Base-by-base conservation (phyloP, 352 stramenopile species). In the Saprolegnia parasitica region DNA sequence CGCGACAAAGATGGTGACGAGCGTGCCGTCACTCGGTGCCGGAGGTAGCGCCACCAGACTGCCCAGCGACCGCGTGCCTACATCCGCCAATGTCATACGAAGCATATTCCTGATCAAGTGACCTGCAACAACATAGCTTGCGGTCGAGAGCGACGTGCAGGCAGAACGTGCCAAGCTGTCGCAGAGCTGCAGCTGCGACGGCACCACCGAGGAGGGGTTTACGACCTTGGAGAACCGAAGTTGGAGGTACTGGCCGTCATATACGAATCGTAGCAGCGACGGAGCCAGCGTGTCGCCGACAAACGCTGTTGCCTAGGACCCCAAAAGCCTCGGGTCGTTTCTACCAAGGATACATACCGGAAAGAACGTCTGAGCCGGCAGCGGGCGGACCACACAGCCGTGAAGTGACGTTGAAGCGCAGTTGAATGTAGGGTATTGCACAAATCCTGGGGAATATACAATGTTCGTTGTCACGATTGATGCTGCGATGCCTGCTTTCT, bases 161-260 rank as follows among this genome's bases (percentile, higher is more conserved):
- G 85, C 72, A 0, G 76, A 71, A 9, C 65, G 76, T 0, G 35
- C 63, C 1, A 68, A 52, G 5, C 77, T 79, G 24, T 90, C 78
- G 0, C 81, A 79, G 40, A 93, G 74, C 4, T 70, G 61, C 0
- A 93, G 45, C 0, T 73, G 63, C 8, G 1, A 79, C 71, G 39
- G 88, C 71, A 67, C 6, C 72, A 84, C 58, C 0, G 45, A 80
- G 4, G 64, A 35, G 23, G 68, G 74, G 56, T 91, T 57, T 32
- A 93, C 79, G 0, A 83, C 74, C 60, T 93, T 80, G 0, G 81
- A 88, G 71, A 93, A 91, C 39, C 73, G 81, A 18, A 93, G 57
- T 58, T 88, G 88, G 9, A 91, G 21, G 13, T 91, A 67, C 60
- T 74, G 71, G 10, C 78, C 63, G 63, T 93, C 86, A 23, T 89